Evolutionary conservation across 768 basidiomycete species (phyloP).

Genomic region (Lentinula edodes): DNA sequence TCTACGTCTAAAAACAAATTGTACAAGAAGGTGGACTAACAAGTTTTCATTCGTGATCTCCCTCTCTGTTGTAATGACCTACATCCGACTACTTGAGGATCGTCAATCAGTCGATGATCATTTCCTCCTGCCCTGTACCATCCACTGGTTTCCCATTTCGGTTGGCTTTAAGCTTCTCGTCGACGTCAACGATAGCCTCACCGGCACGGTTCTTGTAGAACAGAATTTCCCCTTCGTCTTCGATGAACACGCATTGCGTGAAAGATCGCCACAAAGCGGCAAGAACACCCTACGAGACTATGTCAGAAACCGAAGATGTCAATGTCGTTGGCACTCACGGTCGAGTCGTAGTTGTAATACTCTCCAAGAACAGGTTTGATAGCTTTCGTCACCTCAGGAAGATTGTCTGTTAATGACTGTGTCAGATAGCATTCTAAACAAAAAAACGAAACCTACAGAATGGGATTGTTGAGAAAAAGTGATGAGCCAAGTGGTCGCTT

Average conservation of each 20-base stretch:
- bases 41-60: too few relatives aligned
- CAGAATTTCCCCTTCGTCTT: slow-evolving; percentile 47
- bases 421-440: not conserved
- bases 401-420: slow-evolving; percentile 35
- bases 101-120: not conserved
- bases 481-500: slow-evolving; percentile 52
- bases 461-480: slow-evolving; percentile 53
- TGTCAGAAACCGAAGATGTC: not conserved
- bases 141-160: not conserved
- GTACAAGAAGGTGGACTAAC: too few relatives aligned
- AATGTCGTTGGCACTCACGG: slow-evolving; percentile 26
- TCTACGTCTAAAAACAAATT: too few relatives aligned
- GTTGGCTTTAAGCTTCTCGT: not conserved
- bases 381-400: slow-evolving; percentile 38
- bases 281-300: slow-evolving; percentile 24
- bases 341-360: slow-evolving; percentile 55
- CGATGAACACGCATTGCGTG: slow-evolving; percentile 53
- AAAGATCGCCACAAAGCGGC: slow-evolving; percentile 54
- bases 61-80: too few relatives aligned
- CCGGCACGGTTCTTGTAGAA: slow-evolving; percentile 53
- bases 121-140: not conserved
- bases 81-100: too few relatives aligned
- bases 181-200: slow-evolving; percentile 24
- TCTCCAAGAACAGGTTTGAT: slow-evolving; percentile 46
- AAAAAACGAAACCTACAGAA: slow-evolving; percentile 41